These are phyloP conservation scores for Spathaspora boniae DNA, from an alignment of 805 yeast species.

Conservation along the genomic window DNA sequence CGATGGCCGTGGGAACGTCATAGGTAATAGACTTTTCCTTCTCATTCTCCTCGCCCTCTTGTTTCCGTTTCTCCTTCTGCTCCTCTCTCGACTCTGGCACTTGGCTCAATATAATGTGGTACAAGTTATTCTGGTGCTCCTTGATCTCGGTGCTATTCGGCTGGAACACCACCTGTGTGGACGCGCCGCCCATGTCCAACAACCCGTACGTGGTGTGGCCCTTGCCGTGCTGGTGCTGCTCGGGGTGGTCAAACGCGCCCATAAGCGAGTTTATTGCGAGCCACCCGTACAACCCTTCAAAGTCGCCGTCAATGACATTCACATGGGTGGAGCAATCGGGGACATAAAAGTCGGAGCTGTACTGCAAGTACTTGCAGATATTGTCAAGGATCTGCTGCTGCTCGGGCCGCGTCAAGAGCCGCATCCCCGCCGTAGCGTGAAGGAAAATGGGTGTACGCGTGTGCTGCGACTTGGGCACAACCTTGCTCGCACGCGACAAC, in stretches of 20 bases:
- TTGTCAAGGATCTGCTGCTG: constrained; percentile 43
- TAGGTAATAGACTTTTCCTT: constrained; percentile 11
- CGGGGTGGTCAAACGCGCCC: constrained; percentile 40
- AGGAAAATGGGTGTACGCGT: constrained; percentile 62
- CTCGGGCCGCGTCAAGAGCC: constrained; percentile 51
- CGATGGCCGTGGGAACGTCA: constrained; percentile 19
- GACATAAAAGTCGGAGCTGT: constrained; percentile 47
- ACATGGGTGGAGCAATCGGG: constrained; percentile 63
- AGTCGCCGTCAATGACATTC: constrained; percentile 59
- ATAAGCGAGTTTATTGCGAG: constrained; percentile 55
- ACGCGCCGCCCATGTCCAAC: constrained; percentile 63
- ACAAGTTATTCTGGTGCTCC: constrained; percentile 46
- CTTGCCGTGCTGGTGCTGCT: constrained; percentile 39
- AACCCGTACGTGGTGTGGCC: constrained; percentile 52
- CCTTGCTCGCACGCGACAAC: constrained; percentile 44
- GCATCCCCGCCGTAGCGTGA: constrained; percentile 70
- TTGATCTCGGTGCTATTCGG: constrained; percentile 46
- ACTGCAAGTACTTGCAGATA: constrained; percentile 48
- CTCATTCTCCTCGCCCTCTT: not conserved
- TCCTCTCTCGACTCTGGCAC: constrained; percentile 20
- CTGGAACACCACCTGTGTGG: constrained; percentile 62
- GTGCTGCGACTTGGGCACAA: constrained; percentile 60
- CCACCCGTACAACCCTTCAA: constrained; percentile 70
- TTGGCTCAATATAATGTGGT: constrained; percentile 41
- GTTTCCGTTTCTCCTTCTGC: constrained; percentile 1